Evolutionary conservation across 2,329 filamentous ascomycete genomes (phyloP).

Genomic region (Aspergillus floridensis): DNA sequence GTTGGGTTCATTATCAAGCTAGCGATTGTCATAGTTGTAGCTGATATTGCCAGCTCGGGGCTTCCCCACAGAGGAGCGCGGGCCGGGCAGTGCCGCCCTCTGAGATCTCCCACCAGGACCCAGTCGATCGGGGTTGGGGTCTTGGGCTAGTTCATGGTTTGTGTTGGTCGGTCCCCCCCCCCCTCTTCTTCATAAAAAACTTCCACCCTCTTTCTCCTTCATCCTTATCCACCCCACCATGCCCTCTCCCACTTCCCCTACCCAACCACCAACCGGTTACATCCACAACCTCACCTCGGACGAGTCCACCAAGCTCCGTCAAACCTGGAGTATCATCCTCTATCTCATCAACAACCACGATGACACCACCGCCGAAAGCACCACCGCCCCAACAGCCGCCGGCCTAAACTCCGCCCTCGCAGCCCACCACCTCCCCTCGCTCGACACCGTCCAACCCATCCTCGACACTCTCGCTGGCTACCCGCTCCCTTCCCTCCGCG

Average conservation of each 20-base stretch:
- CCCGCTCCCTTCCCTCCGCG: conserved; percentile 70
- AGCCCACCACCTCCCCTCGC: not conserved
- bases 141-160: no score
- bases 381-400: not conserved
- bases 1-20: no score
- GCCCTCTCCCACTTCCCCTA: not conserved
- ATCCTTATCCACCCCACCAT: not conserved
- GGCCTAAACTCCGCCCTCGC: not conserved
- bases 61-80: not conserved
- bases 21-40: no score
- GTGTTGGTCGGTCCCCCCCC: no score
- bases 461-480: conserved; percentile 72
- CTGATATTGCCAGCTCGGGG: no score
- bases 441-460: conserved; percentile 50
- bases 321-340: not conserved
- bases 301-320: not conserved
- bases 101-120: not conserved
- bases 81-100: not conserved
- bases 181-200: not conserved
- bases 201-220: not conserved
- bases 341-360: not conserved
- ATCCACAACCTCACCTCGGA: not conserved
- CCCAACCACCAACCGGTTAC: not conserved
- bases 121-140: not conserved
- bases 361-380: not conserved